Evolutionary conservation across 306 rosid species (phyloP), one percentile per base, ranked within the genome.

Genomic region (Pachyrhizus erosus): DNA sequence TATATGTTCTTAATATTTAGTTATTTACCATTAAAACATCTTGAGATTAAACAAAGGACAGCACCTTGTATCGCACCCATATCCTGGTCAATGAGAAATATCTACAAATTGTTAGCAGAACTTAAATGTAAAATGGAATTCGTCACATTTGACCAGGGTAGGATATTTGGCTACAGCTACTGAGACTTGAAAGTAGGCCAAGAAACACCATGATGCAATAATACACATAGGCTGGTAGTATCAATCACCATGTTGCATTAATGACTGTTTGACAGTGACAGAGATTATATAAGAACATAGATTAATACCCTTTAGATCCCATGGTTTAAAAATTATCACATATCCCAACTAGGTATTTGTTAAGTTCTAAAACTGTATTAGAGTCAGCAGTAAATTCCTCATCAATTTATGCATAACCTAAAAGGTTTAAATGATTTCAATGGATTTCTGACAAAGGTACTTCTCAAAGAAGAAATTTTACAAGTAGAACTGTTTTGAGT

Each of bases 21-120:
- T 85, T 68, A 83, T 80, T 90, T 94, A 90, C 91, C 89, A 89
- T 90, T 86, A 88, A 89, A 84, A 89, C 85, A 88, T 80, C 88
- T 87, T 82, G 91, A 80, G 73, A 83, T 78, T 80, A 89, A 87
- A 93, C 91, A 88, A 70, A 87, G 90, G 87, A 84, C 80, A 66
- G 88, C 87, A 82, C 84, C 91, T 79, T 87, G 86, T 80, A 84
- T 84, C 82, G 91, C 89, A 88, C 89, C 87, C 88, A 81, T 79
- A 74, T 82, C 90, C 89, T 75, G 84, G 84, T 77, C 77, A 83
- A 68, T 34, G 71, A 65, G 85, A 85, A 84, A 87, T 79, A 85
- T 86, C 89, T 82, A 85, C 67, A 86, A 80, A 73, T 82, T 84
- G 88, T 86, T 75, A 84, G 88, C 77, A 60, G 62, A 88, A 75